Percentiles rank a stretch among this genome's conserved stretches.
Evolutionary conservation across 2,329 filamentous ascomycete species (phyloP).

Genomic region (Sporothrix schenckii): DNA sequence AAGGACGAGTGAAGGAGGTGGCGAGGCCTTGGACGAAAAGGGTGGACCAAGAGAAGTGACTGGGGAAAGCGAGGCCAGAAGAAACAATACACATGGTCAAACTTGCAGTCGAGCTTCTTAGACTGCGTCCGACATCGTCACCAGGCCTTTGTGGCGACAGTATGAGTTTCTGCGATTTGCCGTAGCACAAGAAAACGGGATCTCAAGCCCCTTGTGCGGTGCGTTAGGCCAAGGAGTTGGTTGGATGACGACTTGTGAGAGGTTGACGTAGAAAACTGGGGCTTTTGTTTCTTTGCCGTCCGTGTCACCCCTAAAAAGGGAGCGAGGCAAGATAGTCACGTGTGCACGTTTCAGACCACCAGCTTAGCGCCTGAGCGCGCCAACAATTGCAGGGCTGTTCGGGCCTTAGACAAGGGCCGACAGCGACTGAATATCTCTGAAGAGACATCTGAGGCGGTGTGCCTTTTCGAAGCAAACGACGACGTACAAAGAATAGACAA

Average conservation of each 20-base stretch:
- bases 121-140: constrained; percentile 17
- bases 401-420: too few relatives aligned
- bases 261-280: constrained; percentile 24
- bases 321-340: constrained; percentile 17
- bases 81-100: neutral
- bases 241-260: constrained; percentile 11
- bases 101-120: neutral
- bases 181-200: constrained; percentile 10
- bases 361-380: neutral
- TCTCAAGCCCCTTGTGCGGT: constrained; percentile 18
- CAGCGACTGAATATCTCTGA: too few relatives aligned
- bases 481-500: too few relatives aligned
- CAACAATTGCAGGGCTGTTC: too few relatives aligned
- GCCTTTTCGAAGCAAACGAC: too few relatives aligned
- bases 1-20: neutral
- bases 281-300: neutral
- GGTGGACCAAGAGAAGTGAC: neutral
- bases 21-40: neutral
- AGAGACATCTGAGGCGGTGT: too few relatives aligned
- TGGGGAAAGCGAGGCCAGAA: neutral
- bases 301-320: constrained; percentile 9
- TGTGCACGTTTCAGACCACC: constrained; percentile 14
- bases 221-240: neutral
- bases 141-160: neutral
- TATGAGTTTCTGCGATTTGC: neutral